These are phyloP conservation scores for Ophiosphaerella korrae DNA, from an alignment of 2,329 filamentous ascomycete species.

Conservation along the genomic window DNA sequence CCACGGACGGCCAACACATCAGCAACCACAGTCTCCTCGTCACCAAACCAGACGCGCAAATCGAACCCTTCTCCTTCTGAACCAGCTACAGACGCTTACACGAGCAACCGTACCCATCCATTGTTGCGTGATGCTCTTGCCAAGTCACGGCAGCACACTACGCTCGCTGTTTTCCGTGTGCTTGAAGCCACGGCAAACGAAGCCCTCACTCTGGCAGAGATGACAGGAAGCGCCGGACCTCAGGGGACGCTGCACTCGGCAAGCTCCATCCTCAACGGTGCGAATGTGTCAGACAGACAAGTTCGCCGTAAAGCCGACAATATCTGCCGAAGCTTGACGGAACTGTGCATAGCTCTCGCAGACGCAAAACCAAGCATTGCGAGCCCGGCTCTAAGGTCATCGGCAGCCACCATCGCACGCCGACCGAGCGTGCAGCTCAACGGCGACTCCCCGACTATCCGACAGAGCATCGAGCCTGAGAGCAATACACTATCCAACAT, in stretches of 20 bases:
- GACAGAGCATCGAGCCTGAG: slow-evolving; percentile 44
- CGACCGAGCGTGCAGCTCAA: slow-evolving; percentile 45
- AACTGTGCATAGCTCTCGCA: slow-evolving; percentile 81
- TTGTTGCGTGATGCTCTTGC: slow-evolving; percentile 78
- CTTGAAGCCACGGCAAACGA: slow-evolving; percentile 83
- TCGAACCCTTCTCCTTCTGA: slow-evolving; percentile 50
- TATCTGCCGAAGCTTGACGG: slow-evolving; percentile 89
- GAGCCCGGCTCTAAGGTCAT: slow-evolving; percentile 38
- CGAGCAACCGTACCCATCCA: slow-evolving; percentile 68
- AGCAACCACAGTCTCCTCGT: slow-evolving; percentile 86
- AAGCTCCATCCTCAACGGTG: slow-evolving; percentile 66
- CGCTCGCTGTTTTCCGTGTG: slow-evolving; percentile 73
- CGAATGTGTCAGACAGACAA: slow-evolving; percentile 74
- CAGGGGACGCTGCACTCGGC: slow-evolving; percentile 66
- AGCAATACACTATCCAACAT: slow-evolving; percentile 34
- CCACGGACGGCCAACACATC: slow-evolving; percentile 91
- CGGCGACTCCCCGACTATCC: slow-evolving; percentile 40
- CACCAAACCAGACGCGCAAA: slow-evolving; percentile 74
- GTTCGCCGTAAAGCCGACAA: slow-evolving; percentile 89
- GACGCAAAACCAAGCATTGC: slow-evolving; percentile 42
- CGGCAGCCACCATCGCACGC: slow-evolving; percentile 31
- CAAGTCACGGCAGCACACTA: slow-evolving; percentile 75
- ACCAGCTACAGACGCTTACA: slow-evolving; percentile 52
- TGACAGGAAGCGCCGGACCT: slow-evolving; percentile 76
- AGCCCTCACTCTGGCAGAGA: slow-evolving; percentile 75